A percentile compares a stretch with the other conserved stretches of the same genome.
Evolutionary conservation across 805 yeast genomes (phyloP).

Genomic region (Cyberlindnera bimundalis): DNA sequence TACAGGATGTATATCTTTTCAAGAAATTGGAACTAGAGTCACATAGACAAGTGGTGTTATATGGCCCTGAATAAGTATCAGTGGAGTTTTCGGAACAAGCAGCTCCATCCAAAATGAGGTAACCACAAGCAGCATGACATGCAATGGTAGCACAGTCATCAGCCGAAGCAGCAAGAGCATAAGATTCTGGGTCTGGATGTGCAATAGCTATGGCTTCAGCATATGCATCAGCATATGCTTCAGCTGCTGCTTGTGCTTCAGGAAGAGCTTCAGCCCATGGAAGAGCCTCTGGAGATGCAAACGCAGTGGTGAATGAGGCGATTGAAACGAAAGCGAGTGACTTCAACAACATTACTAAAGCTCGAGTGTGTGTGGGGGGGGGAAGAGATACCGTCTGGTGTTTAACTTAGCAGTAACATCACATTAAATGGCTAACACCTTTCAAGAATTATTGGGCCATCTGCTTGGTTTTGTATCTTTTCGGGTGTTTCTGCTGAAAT

Average conservation of each 20-base stretch:
- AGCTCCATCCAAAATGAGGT: slow-evolving; percentile 31
- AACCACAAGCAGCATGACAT: slow-evolving; percentile 36
- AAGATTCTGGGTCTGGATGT: slow-evolving; percentile 32
- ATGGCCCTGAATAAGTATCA: slow-evolving; percentile 28
- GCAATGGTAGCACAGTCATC: slow-evolving; percentile 31
- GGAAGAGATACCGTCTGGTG: too few species aligned
- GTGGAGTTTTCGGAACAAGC: slow-evolving; percentile 25
- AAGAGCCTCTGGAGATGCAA: slow-evolving; percentile 15
- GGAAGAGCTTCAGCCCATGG: slow-evolving; percentile 25
- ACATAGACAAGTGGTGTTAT: slow-evolving; percentile 34
- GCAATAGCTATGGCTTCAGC: slow-evolving; percentile 30
- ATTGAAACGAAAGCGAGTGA: slow-evolving; percentile 5
- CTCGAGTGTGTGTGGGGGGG: too few species aligned
- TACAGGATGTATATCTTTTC: slow-evolving; percentile 30
- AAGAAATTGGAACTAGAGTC: slow-evolving; percentile 26
- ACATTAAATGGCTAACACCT: not conserved
- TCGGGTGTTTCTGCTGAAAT: slow-evolving; percentile 1
- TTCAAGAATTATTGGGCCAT: not conserved
- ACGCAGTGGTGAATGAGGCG: slow-evolving; percentile 3
- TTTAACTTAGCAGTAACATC: too few species aligned
- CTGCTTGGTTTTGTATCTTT: slow-evolving; percentile 1
- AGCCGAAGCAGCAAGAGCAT: slow-evolving; percentile 29
- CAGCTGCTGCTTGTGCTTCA: slow-evolving; percentile 23
- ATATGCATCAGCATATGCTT: slow-evolving; percentile 25
- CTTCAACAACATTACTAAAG: slow-evolving; percentile 11